A percentile compares a stretch with the other conserved stretches of the same genome.
Evolutionary conservation across 1,139 yeast species (phyloP).

Genomic region (Hyphopichia pseudoburtonii): DNA sequence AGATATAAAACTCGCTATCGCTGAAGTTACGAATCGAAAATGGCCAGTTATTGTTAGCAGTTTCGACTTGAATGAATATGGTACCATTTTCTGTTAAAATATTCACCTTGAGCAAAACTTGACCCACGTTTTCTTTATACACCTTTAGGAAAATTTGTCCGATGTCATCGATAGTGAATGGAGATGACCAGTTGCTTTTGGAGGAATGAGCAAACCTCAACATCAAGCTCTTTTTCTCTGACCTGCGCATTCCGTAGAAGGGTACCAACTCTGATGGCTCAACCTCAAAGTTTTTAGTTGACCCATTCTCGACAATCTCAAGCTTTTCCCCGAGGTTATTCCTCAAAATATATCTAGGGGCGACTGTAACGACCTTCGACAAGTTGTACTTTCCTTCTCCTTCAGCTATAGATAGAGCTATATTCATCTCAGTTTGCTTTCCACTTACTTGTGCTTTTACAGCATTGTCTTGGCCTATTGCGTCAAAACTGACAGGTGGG

Average conservation of each 20-base stretch:
- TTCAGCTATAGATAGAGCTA: slow-evolving; percentile 75
- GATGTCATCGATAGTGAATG: slow-evolving; percentile 78
- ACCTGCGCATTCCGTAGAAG: slow-evolving; percentile 58
- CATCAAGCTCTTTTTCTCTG: slow-evolving; percentile 52
- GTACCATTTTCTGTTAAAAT: slow-evolving; percentile 79
- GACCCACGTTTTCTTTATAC: slow-evolving; percentile 61
- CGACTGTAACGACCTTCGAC: slow-evolving; percentile 73
- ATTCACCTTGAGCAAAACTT: slow-evolving; percentile 68
- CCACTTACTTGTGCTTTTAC: slow-evolving; percentile 58
- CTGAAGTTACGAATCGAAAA: slow-evolving; percentile 88
- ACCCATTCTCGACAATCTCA: slow-evolving; percentile 69
- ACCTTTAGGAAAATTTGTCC: slow-evolving; percentile 80
- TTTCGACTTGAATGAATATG: slow-evolving; percentile 69
- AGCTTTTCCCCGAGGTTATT: slow-evolving; percentile 61
- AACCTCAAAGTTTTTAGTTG: slow-evolving; percentile 46
- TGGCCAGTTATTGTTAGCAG: slow-evolving; percentile 85
- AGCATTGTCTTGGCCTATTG: slow-evolving; percentile 81
- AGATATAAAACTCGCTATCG: slow-evolving; percentile 76
- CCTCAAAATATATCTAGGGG: slow-evolving; percentile 79
- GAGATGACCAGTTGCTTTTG: slow-evolving; percentile 75
- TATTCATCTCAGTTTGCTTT: slow-evolving; percentile 64
- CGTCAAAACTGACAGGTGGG: slow-evolving; percentile 77
- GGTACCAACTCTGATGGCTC: slow-evolving; percentile 57
- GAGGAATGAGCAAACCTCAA: slow-evolving; percentile 59
- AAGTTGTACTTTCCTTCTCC: slow-evolving; percentile 85